Percentiles rank a stretch among this genome's conserved stretches.
Conservation (phyloP, 148 eudicot genomes). For the Selenicereus undatus region DNA sequence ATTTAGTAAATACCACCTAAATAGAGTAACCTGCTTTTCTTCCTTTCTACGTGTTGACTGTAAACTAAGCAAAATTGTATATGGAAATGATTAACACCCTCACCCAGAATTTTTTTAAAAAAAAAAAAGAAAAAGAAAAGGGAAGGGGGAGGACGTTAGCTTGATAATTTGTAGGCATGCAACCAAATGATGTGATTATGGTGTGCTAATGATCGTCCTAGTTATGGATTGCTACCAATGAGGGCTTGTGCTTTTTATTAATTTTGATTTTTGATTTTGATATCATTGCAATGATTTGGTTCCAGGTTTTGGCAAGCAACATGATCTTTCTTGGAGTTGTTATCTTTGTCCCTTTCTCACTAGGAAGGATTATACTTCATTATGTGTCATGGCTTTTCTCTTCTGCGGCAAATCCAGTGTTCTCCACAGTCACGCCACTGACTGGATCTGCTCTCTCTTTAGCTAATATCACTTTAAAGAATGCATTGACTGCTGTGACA, state of each 20-base stretch:
- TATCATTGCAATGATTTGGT: constrained; percentile 17
- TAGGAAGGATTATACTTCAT: constrained; percentile 81
- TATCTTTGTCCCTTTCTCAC: constrained; percentile 79
- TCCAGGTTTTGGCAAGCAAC: constrained; percentile 98
- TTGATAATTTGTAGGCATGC: background rate
- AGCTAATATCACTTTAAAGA: constrained; percentile 82
- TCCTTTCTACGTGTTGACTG: background rate
- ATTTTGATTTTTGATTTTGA: background rate
- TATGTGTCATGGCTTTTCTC: constrained; percentile 73
- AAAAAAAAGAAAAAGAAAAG: background rate
- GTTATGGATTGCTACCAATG: background rate
- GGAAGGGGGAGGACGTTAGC: background rate
- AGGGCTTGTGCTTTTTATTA: background rate
- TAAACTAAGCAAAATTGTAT: background rate
- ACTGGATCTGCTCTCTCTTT: constrained; percentile 77
- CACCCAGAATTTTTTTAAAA: background rate
- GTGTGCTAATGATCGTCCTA: background rate
- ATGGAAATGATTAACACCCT: background rate
- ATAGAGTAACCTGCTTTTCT: background rate
- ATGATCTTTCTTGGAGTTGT: constrained; percentile 93
- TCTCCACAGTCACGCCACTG: constrained; percentile 70
- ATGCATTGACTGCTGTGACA: constrained; percentile 65
- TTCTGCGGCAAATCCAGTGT: constrained; percentile 60
- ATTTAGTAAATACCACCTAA: too few relatives aligned
- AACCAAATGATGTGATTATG: background rate